These are phyloP conservation scores for Talaromyces sp. DNA, from an alignment of 2,329 filamentous ascomycete genomes.

Conservation along the genomic window DNA sequence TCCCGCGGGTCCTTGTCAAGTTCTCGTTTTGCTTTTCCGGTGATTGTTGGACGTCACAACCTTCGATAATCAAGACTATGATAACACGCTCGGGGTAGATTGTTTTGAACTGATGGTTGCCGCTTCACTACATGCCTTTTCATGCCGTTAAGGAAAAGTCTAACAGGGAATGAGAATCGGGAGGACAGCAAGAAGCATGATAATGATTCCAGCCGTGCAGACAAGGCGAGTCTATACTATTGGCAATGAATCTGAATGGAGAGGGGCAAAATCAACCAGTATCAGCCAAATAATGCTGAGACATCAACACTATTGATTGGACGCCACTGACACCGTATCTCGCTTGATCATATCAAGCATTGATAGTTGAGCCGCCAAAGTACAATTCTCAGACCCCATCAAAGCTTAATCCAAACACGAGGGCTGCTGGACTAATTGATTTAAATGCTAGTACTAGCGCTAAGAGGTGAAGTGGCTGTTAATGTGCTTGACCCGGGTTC, in stretches of 20 bases:
- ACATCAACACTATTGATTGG: background rate
- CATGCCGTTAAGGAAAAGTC: background rate
- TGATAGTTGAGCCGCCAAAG: constrained; percentile 1
- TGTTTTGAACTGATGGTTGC: background rate
- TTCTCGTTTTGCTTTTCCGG: background rate
- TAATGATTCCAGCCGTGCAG: background rate
- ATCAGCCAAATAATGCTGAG: constrained; percentile 3
- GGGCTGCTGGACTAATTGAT: background rate
- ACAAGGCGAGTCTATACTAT: background rate
- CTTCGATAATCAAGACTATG: background rate
- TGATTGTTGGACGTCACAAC: background rate
- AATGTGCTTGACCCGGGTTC: background rate
- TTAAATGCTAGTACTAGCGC: background rate
- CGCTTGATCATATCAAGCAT: constrained; percentile 1
- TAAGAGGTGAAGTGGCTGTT: background rate
- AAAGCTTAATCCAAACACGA: background rate
- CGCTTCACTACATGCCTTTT: background rate
- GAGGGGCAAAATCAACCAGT: background rate
- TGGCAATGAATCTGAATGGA: background rate
- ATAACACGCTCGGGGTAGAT: background rate
- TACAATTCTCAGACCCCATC: background rate
- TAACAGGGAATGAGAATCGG: background rate
- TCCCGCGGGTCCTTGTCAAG: constrained; percentile 3
- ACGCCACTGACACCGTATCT: background rate
- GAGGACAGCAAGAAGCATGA: background rate